phyloP scores from a whole-genome alignment of 2,329 filamentous ascomycete genomes.

The Colletotrichum sp. region DNA sequence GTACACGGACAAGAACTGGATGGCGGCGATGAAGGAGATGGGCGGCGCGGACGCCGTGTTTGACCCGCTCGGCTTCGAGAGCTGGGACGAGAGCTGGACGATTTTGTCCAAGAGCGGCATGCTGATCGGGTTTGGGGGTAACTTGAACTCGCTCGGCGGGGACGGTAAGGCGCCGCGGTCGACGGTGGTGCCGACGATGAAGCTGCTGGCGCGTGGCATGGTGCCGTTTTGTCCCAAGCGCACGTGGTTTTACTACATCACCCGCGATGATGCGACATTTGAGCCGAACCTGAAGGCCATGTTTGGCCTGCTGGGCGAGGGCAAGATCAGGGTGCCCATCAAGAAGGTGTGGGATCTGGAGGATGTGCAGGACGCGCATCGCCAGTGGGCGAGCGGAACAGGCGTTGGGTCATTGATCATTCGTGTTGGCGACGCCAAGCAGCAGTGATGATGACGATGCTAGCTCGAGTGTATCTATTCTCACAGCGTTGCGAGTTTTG shows the following conservation, averaged over 20 bases:
- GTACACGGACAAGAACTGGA: constrained; percentile 56
- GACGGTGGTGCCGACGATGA: constrained; percentile 33
- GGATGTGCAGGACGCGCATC: constrained; percentile 41
- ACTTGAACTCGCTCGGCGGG: constrained; percentile 33
- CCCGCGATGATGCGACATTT: constrained; percentile 36
- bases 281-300: constrained; percentile 33
- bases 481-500: neutral
- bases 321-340: constrained; percentile 38
- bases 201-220: constrained; percentile 32
- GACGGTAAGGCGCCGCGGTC: constrained; percentile 35
- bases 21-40: constrained; percentile 44
- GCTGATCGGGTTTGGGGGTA: constrained; percentile 43
- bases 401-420: constrained; percentile 42
- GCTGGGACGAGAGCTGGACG: constrained; percentile 53
- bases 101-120: constrained; percentile 46
- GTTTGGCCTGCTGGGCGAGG: constrained; percentile 34
- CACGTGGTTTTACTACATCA: constrained; percentile 41
- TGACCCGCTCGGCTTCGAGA: constrained; percentile 55
- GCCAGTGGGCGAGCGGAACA: constrained; percentile 35
- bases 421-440: constrained; percentile 22
- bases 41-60: constrained; percentile 54
- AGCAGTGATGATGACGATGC: neutral
- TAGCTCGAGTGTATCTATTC: neutral
- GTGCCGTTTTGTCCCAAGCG: constrained; percentile 25
- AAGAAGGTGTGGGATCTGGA: constrained; percentile 46